These are phyloP conservation scores for Fraxinus pennsylvanica DNA, from an alignment of 257 asterid genomes.

Conservation along the genomic window DNA sequence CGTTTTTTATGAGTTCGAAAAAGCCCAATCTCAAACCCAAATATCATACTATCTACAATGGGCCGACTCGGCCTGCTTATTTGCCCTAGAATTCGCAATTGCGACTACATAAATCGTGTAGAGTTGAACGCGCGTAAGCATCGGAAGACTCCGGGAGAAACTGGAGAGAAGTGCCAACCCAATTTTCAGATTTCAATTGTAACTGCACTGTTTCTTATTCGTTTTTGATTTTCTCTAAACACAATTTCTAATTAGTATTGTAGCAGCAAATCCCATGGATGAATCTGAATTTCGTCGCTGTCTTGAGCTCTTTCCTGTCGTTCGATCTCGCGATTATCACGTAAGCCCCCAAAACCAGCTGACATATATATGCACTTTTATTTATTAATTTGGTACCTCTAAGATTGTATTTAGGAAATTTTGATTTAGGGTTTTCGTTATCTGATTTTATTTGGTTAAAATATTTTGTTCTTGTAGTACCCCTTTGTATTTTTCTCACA, in stretches of 20 bases:
- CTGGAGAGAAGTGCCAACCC: background rate
- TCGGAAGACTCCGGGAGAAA: background rate
- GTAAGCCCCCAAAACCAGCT: background rate
- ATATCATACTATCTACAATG: background rate
- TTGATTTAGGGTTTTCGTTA: background rate
- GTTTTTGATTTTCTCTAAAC: background rate
- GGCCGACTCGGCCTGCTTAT: background rate
- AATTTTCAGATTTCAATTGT: background rate
- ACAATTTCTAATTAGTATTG: background rate
- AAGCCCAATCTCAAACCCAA: background rate
- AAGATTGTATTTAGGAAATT: background rate
- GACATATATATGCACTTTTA: background rate
- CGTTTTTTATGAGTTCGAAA: background rate
- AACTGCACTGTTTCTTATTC: background rate
- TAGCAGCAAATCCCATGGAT: constrained; percentile 15
- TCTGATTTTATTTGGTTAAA: background rate
- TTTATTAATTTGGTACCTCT: background rate
- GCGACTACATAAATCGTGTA: background rate
- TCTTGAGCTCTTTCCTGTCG: constrained; percentile 26
- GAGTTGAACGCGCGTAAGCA: background rate
- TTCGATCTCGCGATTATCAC: constrained; percentile 30
- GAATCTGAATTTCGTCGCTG: constrained; percentile 23
- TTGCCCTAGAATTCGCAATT: background rate
- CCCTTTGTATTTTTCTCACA: too few species aligned
- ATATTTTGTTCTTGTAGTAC: background rate